A percentile compares a stretch with the other conserved stretches of the same genome.
phyloP scores from a whole-genome alignment of 371 early-diverging fungal genomes.

The Catenaria anguillulae region DNA sequence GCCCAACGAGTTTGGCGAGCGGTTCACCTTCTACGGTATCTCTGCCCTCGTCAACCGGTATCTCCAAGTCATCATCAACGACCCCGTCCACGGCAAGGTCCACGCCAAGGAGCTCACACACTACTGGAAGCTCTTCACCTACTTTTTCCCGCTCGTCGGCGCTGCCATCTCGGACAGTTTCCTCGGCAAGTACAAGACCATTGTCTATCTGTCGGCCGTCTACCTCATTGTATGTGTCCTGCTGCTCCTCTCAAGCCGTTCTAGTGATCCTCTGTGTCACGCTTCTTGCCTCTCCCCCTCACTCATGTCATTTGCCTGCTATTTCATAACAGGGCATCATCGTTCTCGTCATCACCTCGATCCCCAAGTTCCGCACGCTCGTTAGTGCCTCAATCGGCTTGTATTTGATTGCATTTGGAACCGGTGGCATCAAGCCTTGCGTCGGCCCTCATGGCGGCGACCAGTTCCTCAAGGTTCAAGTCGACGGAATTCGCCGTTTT shows the following conservation, averaged over 20 bases:
- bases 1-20: slow-evolving; percentile 31
- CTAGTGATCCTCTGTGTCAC: too few relatives aligned
- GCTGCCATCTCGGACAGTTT: slow-evolving; percentile 8
- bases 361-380: slow-evolving; percentile 1
- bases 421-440: slow-evolving; percentile 28
- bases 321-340: slow-evolving; percentile 19
- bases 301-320: too few relatives aligned
- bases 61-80: background rate
- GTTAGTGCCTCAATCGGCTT: slow-evolving; percentile 10
- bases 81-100: background rate
- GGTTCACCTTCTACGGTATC: slow-evolving; percentile 25
- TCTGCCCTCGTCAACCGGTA: slow-evolving; percentile 20
- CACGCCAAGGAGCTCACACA: background rate
- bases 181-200: slow-evolving; percentile 21
- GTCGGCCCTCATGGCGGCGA: slow-evolving; percentile 23
- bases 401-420: slow-evolving; percentile 19
- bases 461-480: slow-evolving; percentile 13
- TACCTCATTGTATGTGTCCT: slow-evolving; percentile 13
- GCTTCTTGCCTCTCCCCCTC: too few relatives aligned
- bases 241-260: too few relatives aligned
- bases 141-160: slow-evolving; percentile 15
- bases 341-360: slow-evolving; percentile 12
- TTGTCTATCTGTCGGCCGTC: slow-evolving; percentile 13
- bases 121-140: slow-evolving; percentile 10
- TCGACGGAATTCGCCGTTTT: slow-evolving; percentile 14